phyloP scores from a whole-genome alignment of 257 asterid species.

The Asclepias syriaca region DNA sequence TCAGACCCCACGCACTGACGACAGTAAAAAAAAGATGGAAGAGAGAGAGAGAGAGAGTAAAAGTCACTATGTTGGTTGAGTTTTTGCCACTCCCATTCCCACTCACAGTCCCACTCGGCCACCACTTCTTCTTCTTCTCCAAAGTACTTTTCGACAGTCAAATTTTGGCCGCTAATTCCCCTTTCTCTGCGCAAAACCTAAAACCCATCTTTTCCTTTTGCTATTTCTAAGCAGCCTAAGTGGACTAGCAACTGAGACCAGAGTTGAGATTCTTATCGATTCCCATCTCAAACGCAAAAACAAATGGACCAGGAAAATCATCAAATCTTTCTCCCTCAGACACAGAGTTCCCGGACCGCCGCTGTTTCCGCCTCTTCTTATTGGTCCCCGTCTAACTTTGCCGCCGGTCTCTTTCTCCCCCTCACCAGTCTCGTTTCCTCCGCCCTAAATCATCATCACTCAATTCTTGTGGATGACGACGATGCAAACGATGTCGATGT shows the following conservation, averaged over 20 bases:
- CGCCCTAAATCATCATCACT: conserved; percentile 21
- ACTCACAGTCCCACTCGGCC: not conserved
- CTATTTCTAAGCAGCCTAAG: not conserved
- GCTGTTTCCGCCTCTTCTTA: not conserved
- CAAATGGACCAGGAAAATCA: conserved; percentile 26
- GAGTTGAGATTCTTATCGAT: not conserved
- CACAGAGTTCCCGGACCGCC: not conserved
- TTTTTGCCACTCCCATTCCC: not conserved
- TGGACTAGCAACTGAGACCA: not conserved
- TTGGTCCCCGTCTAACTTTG: conserved; percentile 10
- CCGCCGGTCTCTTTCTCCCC: conserved; percentile 27
- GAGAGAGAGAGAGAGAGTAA: no score
- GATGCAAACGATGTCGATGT: conserved; percentile 10
- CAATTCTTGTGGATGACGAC: conserved; percentile 28
- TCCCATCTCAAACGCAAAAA: not conserved
- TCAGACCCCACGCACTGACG: no score
- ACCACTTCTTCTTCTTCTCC: not conserved
- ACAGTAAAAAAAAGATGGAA: no score
- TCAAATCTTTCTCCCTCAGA: not conserved
- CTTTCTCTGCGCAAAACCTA: not conserved
- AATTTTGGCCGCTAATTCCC: no score
- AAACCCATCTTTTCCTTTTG: no score
- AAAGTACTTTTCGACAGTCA: no score
- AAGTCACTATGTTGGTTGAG: no score
- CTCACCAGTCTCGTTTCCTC: conserved; percentile 24